phyloP scores from a whole-genome alignment of 805 yeast genomes.

The Isabelozyma gotoi region DNA sequence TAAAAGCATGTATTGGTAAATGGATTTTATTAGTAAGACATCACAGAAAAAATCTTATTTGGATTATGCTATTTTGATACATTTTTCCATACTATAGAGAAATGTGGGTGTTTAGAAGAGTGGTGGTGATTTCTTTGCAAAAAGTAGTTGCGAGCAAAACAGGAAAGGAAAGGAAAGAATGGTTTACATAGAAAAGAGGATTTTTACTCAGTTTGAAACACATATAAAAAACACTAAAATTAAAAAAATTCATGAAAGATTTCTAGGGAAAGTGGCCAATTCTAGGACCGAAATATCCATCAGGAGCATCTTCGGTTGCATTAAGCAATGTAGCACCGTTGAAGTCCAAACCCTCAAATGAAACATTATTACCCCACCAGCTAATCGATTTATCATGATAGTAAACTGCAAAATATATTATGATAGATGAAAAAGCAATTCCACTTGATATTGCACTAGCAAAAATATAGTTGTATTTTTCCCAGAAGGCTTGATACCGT shows the following conservation, averaged over 20 bases:
- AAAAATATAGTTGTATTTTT: conserved; percentile 61
- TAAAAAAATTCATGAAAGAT: neutral
- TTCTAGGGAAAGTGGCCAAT: conserved; percentile 9
- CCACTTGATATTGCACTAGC: conserved; percentile 54
- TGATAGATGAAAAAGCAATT: conserved; percentile 53
- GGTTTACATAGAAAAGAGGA: too few species aligned
- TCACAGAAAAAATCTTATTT: too few species aligned
- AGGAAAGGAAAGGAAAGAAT: too few species aligned
- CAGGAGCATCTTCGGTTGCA: conserved; percentile 9
- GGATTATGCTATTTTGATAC: too few species aligned
- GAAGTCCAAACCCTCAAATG: conserved; percentile 10
- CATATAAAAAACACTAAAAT: too few species aligned
- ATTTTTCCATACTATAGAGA: too few species aligned
- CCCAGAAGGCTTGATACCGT: conserved; percentile 55
- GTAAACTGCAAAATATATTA: conserved; percentile 53
- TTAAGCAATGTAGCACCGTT: conserved; percentile 16
- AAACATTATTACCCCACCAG: conserved; percentile 62
- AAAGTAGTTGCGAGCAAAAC: too few species aligned
- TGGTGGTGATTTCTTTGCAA: too few species aligned
- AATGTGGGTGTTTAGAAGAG: too few species aligned
- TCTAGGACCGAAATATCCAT: conserved; percentile 37
- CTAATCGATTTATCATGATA: conserved; percentile 39
- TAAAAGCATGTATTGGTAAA: too few species aligned
- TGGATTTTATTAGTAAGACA: too few species aligned
- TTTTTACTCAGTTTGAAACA: too few species aligned